Conservation (phyloP, 148 eudicot species). For the Camellia sinensis region DNA sequence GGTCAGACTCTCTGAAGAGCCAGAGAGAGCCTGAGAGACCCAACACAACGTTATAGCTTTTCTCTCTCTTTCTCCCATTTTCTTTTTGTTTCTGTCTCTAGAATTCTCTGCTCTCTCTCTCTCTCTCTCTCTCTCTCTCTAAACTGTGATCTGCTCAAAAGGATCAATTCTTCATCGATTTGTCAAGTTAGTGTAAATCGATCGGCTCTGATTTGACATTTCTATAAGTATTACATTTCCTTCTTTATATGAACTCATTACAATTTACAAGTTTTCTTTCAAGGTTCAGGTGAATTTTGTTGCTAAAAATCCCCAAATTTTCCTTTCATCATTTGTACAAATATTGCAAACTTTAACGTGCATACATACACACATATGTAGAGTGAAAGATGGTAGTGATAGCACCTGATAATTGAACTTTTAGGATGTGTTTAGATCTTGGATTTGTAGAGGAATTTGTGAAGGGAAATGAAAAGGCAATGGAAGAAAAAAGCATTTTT, state of each 20-base stretch:
- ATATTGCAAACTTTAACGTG: background rate
- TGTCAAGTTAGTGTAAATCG: background rate
- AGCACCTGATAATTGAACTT: background rate
- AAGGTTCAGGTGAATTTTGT: slow-evolving; percentile 10
- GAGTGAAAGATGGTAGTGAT: too few species aligned
- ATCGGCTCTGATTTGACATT: background rate
- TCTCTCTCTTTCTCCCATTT: background rate
- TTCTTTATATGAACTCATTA: background rate
- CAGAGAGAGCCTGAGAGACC: too few species aligned
- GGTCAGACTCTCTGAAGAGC: background rate
- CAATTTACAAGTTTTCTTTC: background rate
- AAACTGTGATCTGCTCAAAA: background rate
- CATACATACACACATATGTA: background rate
- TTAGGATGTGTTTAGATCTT: too few species aligned
- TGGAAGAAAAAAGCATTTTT: too few species aligned
- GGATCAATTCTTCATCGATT: slow-evolving; percentile 4
- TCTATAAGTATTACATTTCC: slow-evolving; percentile 8
- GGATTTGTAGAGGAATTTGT: too few species aligned
- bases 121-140: slow-evolving; percentile 14
- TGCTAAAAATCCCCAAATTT: slow-evolving; percentile 1
- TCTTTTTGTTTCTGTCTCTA: background rate
- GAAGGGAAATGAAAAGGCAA: too few species aligned
- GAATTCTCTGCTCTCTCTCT: background rate
- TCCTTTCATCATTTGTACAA: background rate
- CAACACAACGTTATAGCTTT: background rate